Evolutionary conservation across 202 grass and related monocot genomes (phyloP), one percentile per base, ranked within the genome.

Genomic region (Carex sylvatica): DNA sequence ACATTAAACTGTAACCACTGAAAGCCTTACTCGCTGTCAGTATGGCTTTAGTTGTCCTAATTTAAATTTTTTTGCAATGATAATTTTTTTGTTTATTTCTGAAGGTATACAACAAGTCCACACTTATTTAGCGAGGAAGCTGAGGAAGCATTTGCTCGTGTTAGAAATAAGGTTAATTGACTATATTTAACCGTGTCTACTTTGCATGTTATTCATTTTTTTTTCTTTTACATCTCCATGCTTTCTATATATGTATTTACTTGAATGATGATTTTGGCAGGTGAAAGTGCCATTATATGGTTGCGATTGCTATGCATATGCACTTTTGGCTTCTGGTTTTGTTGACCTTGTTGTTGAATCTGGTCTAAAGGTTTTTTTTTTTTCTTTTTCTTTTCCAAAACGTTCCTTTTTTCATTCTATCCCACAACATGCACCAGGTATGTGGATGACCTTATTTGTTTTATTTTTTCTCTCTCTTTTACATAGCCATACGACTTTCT

Each of bases 301-400:
- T 40, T 98, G 95, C 63, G 95, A 98, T 94, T 98, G 95, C 44
- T 98, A 98, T 62, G 92, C 95, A 70, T 98, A 98, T 82, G 95
- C 95, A 82, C 90, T 98, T 75, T 84, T 95, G 77, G 90, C 92
- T 65, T 95, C 95, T 87, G 90, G 95, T 44, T 91, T 88, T 88
- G 95, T 93, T 10, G 92, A 98, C 83, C 87, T 98, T 91, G 90
- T 95, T 81, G 86, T 98, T 68, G 95, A 98, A 87, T 91, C 95
- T 8, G 92, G 92, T 36, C 87, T 98, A 76, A 98, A 98, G 95
- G 95, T 95, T 42, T 28, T 9, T 66, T 40, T n/a, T n/a, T n/a
- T n/a, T n/a, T n/a, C n/a, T n/a, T n/a, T 70, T 4, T 33, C 60
- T 30, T n/a, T 5, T 52, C 67, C 38, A 40, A 40, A 74, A 44